Base-by-base conservation (phyloP, 805 yeast genomes). In the Kodamaea restingae region DNA sequence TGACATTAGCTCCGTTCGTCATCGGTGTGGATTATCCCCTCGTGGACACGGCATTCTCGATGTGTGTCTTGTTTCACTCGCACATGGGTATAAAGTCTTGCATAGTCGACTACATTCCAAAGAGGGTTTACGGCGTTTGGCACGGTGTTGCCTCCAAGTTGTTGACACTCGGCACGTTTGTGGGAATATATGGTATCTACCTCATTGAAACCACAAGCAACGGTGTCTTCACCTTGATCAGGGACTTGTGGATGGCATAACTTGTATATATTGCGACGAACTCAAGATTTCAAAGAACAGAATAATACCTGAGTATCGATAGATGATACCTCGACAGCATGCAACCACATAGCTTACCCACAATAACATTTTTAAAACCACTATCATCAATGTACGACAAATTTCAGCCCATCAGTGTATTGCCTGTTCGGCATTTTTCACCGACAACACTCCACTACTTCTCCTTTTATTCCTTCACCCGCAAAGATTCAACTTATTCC, bases 91-190 rank as follows among this genome's bases (percentile, higher is more conserved):
- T 93, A 65, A 84, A 84, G 62, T 73, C 95, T 33, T 91, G 97
- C 71, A 88, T 93, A 55, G 81, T 81, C 43, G 98, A 91, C 65
- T 93, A 91, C 67, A 82, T 91, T 40, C 97, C 96, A 30, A 65
- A 70, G 57, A 77, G 98, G 60, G 86, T 81, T 17, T 93, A 82
- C 63, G 96, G 96, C 26, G 61, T 70, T 30, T 78, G 85, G 74
- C 83, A 87, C 65, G 72, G 73, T 45, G 66, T 75, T 27, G 90
- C 95, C 41, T 66, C 78, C 70, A 73, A 72, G 46, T 58, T 88
- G 41, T 74, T 93, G 52, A 75, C 78, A 27, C 65, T 80, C 2
- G 97, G 97, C 27, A 71, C 95, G 2, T 69, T 73, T 39, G 66
- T 82, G 26, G 76, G 86, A 10, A 70, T 81, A 43, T 79, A 83